A percentile compares a stretch with the other conserved stretches of the same genome.
These are phyloP conservation scores for Sphaerulina vaccinii DNA, from an alignment of 2,329 filamentous ascomycete genomes.

Conservation along the genomic window DNA sequence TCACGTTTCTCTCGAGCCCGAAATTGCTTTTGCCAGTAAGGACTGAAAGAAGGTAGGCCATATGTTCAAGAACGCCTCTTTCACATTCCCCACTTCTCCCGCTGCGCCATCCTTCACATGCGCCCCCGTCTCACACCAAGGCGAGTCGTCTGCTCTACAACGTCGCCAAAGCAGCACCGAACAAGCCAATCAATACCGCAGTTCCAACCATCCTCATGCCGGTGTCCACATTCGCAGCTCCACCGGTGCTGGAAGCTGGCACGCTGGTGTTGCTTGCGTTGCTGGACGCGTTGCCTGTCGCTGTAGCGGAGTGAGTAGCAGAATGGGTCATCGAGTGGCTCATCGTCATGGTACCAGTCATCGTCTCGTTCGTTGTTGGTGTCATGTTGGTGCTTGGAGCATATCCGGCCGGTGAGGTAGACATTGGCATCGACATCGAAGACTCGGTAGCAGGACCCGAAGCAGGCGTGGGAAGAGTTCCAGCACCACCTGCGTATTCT, in stretches of 20 bases:
- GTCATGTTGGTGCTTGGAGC: constrained; percentile 8
- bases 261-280: not conserved
- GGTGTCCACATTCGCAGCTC: constrained; percentile 1
- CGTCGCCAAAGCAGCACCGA: constrained; percentile 1
- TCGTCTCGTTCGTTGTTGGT: not conserved
- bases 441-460: not conserved
- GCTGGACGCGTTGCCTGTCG: not conserved
- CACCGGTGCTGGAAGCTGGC: constrained; percentile 5
- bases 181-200: constrained; percentile 1
- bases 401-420: constrained; percentile 6
- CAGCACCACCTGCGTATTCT: constrained; percentile 4
- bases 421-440: not conserved
- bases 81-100: too few relatives aligned
- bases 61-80: too few relatives aligned
- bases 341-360: not conserved
- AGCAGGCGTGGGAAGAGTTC: not conserved
- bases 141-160: not conserved
- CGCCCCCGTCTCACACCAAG: too few relatives aligned
- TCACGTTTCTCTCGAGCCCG: not conserved
- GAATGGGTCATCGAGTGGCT: too few relatives aligned
- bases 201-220: constrained; percentile 2
- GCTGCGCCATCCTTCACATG: too few relatives aligned
- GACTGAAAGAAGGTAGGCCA: constrained; percentile 3
- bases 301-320: too few relatives aligned
- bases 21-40: constrained; percentile 2